A percentile compares a stretch with the other conserved stretches of the same genome.
Evolutionary conservation across 495 filamentous ascomycete species (phyloP).

Genomic region (Tuber borchii): DNA sequence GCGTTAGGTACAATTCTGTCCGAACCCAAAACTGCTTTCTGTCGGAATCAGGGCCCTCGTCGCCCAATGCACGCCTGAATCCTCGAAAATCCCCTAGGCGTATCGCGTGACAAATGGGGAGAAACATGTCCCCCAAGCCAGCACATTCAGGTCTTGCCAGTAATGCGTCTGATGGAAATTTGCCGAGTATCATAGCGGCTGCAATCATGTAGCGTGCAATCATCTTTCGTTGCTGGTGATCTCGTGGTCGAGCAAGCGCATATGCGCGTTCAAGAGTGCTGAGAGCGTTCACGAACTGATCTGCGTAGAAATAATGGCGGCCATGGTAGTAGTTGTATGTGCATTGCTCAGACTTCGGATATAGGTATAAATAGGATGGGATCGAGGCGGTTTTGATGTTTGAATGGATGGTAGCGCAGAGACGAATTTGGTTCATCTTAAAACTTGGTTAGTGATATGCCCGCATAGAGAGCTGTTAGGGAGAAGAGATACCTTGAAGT

Average conservation of each 20-base stretch:
- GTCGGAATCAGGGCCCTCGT: slow-evolving; percentile 45
- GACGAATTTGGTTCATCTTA: slow-evolving; percentile 56
- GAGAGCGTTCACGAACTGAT: slow-evolving; percentile 68
- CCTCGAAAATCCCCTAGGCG: slow-evolving; percentile 67
- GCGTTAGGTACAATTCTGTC: slow-evolving; percentile 65
- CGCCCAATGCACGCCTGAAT: slow-evolving; percentile 61
- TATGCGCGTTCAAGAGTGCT: slow-evolving; percentile 72
- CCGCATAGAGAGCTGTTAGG: not conserved
- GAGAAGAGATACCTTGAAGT: slow-evolving; percentile 59
- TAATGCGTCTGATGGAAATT: slow-evolving; percentile 65
- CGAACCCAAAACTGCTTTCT: slow-evolving; percentile 63
- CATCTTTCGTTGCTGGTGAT: slow-evolving; percentile 62
- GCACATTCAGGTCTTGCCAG: slow-evolving; percentile 65
- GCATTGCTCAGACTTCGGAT: slow-evolving; percentile 75
- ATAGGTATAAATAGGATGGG: slow-evolving; percentile 30
- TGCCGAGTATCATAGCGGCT: slow-evolving; percentile 74
- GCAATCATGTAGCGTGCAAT: slow-evolving; percentile 83
- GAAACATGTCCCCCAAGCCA: slow-evolving; percentile 63
- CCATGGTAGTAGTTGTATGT: slow-evolving; percentile 94
- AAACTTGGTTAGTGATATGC: slow-evolving; percentile 4
- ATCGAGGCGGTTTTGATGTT: slow-evolving; percentile 56
- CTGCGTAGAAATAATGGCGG: slow-evolving; percentile 75
- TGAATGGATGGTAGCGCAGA: slow-evolving; percentile 78
- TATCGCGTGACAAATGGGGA: slow-evolving; percentile 67
- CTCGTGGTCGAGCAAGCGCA: slow-evolving; percentile 62